Base-by-base conservation (phyloP, 2,329 filamentous ascomycete genomes). In the Venturiaceae sp. region DNA sequence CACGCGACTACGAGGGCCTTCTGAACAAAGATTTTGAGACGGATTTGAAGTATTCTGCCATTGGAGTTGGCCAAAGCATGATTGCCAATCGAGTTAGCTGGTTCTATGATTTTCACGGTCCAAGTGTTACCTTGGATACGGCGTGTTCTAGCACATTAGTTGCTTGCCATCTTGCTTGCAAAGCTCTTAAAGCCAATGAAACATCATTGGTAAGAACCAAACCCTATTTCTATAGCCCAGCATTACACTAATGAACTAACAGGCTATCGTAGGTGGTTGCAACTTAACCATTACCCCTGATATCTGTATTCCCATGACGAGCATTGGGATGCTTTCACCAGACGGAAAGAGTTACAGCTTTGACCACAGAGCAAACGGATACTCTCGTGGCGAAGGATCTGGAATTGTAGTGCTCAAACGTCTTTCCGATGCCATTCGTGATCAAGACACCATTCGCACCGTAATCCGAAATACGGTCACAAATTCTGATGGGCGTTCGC, bases 91-190 rank as follows among this genome's bases (percentile, higher is more conserved):
- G 66, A 3, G 28, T 69, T 6, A 64, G 65, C 5, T 66, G 68
- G 52, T 65, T 68, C 58, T 60, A 60, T n/a, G 61, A 63, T 36
- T 33, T 67, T 2, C 32, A 58, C 4, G 66, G 66, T 9, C 66
- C 67, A 28, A 63, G 60, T 34, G 55, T 64, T n/a, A 62, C 59
- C 6, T 36, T 64, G 23, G 30, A 54, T 6, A 77, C 75, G 0
- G 75, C 69, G 1, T 75, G 75, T 53, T 75, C 73, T 0, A 69
- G 72, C 3, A 68, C 71, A 6, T 54, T 76, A 13, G 64, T 69
- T 1, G 67, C 62, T 5, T 61, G 77, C 5, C 66, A 75, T 52
- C 64, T 70, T 30, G 74, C 74, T 8, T 72, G 71, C n/a, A 64
- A 67, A n/a, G 67, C 62, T 6, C 58, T 67, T 6, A 63, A 53